Conservation (phyloP, 129 eudicot species). For the Solidago caesia region DNA sequence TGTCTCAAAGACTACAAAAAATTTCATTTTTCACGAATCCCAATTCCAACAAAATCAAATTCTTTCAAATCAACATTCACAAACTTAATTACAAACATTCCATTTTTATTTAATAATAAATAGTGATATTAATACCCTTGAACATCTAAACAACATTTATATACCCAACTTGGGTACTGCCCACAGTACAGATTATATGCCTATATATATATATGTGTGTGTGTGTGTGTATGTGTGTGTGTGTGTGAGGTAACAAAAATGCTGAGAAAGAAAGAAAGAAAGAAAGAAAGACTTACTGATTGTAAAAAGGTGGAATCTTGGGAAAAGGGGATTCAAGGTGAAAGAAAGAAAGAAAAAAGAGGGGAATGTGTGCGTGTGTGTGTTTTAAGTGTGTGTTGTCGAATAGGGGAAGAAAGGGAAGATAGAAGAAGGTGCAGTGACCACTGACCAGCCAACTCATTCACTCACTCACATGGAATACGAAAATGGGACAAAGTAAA, state of each 20-base stretch:
- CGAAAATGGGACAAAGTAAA: too few relatives aligned
- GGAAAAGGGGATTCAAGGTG: not conserved
- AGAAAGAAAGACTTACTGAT: not conserved
- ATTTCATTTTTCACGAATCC: conserved; percentile 10
- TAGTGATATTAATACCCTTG: too few relatives aligned
- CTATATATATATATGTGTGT: too few relatives aligned
- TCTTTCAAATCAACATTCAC: conserved; percentile 19
- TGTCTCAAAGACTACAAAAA: conserved; percentile 20
- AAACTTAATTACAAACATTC: not conserved
- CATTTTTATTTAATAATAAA: not conserved
- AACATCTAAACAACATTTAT: too few relatives aligned
- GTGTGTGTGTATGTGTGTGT: too few relatives aligned
- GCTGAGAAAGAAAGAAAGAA: too few relatives aligned
- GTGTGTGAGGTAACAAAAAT: too few relatives aligned
- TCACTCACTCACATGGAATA: conserved; percentile 30
- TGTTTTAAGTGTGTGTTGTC: not conserved
- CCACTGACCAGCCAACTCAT: not conserved
- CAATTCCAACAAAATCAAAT: conserved; percentile 8
- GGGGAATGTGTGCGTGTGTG: conserved; percentile 14
- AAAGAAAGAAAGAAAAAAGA: conserved; percentile 3
- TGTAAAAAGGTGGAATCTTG: conserved; percentile 8
- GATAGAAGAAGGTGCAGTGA: conserved; percentile 34
- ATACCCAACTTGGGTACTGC: too few relatives aligned
- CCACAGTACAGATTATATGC: too few relatives aligned
- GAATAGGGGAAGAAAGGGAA: conserved; percentile 14